Evolutionary conservation across 2,329 filamentous ascomycete genomes (phyloP), one percentile per base, ranked within the genome.

Genomic region (Cladosporium sp.): DNA sequence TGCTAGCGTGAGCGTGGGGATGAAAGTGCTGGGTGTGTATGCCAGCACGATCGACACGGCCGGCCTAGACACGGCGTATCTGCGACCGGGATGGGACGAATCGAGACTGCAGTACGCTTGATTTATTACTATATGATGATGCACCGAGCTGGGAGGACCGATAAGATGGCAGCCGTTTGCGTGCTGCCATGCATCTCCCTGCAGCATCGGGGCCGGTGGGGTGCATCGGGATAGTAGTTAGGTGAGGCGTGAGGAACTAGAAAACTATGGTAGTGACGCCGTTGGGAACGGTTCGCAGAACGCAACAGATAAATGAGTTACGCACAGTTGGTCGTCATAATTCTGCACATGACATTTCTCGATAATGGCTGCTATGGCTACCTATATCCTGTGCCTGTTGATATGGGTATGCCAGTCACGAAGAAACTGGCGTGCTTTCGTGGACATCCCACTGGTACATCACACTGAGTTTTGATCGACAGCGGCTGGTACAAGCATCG

Each of bases 1-100:
- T 0, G 82, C 76, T 0, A 59, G 57, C 17, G 47, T 64, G 28
- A 56, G 56, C 30, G 63, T 64, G 14, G 39, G 43, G 19, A 54
- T 61, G 22, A 60, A 45, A 6, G 61, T 64, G 15, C 14, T 63
- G 43, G 58, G 55, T 11, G 58, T 59, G 8, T 56, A 61, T 25
- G 75, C 78, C 17, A 83, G 78, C 39, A 80, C 80, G 36, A 82
- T 83, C 64, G 75, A 80, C 61, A 56, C 54, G 30, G 76, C 81
- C 54, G 71, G 67, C 7, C 81, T 84, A 61, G 76, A 82, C 20
- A 73, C 71, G 0, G 71, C 70, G 30, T 77, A 79, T 58, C 66
- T 85, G 61, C 74, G 82, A 51, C 82, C 83, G 0, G 75, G 70
- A 0, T 85, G 83, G 84, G 54, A 56, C 9, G 42, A 47, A 42